phyloP scores from a whole-genome alignment of 495 filamentous ascomycete genomes.

The Xylaria venustula region DNA sequence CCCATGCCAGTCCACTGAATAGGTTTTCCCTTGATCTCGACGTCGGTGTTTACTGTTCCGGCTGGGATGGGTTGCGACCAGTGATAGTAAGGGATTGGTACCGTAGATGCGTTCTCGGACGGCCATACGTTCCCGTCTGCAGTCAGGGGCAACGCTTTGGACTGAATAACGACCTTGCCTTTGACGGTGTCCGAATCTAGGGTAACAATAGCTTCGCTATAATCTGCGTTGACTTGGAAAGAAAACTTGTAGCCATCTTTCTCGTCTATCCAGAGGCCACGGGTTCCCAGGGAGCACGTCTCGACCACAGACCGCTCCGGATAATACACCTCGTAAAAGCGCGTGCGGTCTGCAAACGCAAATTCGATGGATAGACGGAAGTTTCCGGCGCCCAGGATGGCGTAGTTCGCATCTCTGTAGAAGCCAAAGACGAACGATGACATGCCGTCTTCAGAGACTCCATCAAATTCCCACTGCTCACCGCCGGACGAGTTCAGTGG shows the following conservation, averaged over 20 bases:
- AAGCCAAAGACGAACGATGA: conserved; percentile 17
- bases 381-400: conserved; percentile 18
- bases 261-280: not conserved
- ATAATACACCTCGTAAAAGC: conserved; percentile 14
- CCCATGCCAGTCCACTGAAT: conserved; percentile 11
- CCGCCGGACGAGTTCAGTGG: conserved; percentile 19
- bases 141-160: not conserved
- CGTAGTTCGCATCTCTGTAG: conserved; percentile 21
- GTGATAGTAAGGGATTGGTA: conserved; percentile 13
- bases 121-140: conserved; percentile 13
- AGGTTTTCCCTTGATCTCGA: not conserved
- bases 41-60: conserved; percentile 5
- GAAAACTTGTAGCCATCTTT: not conserved
- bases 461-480: conserved; percentile 32
- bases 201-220: not conserved
- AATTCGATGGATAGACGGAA: conserved; percentile 20
- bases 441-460: conserved; percentile 15
- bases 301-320: conserved; percentile 12
- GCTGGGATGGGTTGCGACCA: conserved; percentile 20
- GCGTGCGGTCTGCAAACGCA: conserved; percentile 17
- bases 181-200: not conserved
- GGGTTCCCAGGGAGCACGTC: conserved; percentile 4
- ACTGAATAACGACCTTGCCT: not conserved
- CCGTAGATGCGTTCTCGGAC: not conserved
- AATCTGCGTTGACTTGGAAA: not conserved